Base-by-base conservation (phyloP, 2,329 filamentous ascomycete genomes). In the Aureobasidium sp. region DNA sequence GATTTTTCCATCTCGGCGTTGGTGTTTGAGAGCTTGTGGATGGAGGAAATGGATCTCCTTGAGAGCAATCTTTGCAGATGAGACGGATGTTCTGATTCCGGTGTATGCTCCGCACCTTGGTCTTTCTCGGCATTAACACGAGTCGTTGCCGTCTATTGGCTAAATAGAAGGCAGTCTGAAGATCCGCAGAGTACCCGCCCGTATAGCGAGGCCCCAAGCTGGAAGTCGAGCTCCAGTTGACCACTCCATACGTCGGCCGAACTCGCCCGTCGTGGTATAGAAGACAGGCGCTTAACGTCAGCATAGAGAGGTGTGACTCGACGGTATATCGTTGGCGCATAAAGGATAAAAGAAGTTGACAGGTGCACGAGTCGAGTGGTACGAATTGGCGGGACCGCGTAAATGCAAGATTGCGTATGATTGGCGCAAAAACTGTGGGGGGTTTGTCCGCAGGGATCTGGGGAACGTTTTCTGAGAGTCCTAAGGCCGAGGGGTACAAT, bases 351-450 rank as follows among this genome's bases (percentile, higher is more conserved):
- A 54, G 21, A 13, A 21, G 42, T 7, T 29, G 34, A 39, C 21
- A 51, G 34, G 48, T 34, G 47, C 48, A 25, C 48, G 48, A 50
- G 48, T 32, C 14, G 30, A 36, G 47, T 25, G 47, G 48, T 21
- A 21, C 21, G 21, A 21, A 21, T 21, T 21, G 21, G 9, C n/a
- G 34, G n/a, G 16, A 36, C 53, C 53, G 53, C 27, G 39, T 57
- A 57, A 57, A 57, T 57, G 53, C 53, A 27, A 57, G 53, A 45
- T 57, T 36, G 44, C 55, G 44, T 48, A 50, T 59, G 57, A 59
- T 59, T 59, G 57, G 57, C 45, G 57, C 30, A 59, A 59, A 34
- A 50, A 59, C 37, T 59, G 44, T 48, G 57, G 57, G 45, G 57
- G 11, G 6, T 54, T 45, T 34, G 21, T 29, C 41, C 27, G 54